A percentile compares a stretch with the other conserved stretches of the same genome.
These are phyloP conservation scores for Botrytis aclada DNA, from an alignment of 2,329 filamentous ascomycete species.

Conservation along the genomic window DNA sequence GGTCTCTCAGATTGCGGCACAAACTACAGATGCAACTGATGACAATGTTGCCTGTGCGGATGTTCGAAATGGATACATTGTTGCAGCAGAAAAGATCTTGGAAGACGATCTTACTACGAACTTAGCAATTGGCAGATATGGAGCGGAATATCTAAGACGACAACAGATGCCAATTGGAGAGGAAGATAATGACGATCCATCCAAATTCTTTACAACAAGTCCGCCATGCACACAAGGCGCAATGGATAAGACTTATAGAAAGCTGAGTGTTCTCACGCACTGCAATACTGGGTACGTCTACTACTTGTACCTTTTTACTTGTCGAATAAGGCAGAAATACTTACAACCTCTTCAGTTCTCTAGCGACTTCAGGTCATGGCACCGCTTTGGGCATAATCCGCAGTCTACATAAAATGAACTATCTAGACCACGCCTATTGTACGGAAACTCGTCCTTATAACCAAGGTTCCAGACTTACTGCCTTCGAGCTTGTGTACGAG, in stretches of 20 bases:
- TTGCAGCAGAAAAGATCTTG: slow-evolving; percentile 81
- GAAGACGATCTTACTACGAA: slow-evolving; percentile 86
- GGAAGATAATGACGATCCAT: slow-evolving; percentile 27
- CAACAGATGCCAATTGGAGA: slow-evolving; percentile 34
- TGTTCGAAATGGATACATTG: slow-evolving; percentile 69
- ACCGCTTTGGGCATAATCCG: slow-evolving; percentile 94
- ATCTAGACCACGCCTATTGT: slow-evolving; percentile 83
- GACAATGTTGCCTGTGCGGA: slow-evolving; percentile 38
- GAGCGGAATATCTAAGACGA: slow-evolving; percentile 72
- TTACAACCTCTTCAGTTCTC: slow-evolving; percentile 54
- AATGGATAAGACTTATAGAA: slow-evolving; percentile 47
- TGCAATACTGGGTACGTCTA: slow-evolving; percentile 82
- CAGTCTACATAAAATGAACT: slow-evolving; percentile 63
- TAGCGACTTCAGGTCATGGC: slow-evolving; percentile 96
- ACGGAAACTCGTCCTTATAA: slow-evolving; percentile 98
- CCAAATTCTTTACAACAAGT: slow-evolving; percentile 38
- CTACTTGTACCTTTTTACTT: not conserved
- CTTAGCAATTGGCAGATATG: slow-evolving; percentile 75
- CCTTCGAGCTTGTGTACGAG: slow-evolving; percentile 95
- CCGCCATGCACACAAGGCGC: slow-evolving; percentile 40
- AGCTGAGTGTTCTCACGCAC: slow-evolving; percentile 86
- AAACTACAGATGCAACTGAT: slow-evolving; percentile 32
- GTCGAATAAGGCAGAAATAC: not conserved
- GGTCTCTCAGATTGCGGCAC: slow-evolving; percentile 52
- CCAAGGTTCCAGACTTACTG: slow-evolving; percentile 90